Conservation (phyloP, 164 flowering plant genomes). For the Malania oleifera region DNA sequence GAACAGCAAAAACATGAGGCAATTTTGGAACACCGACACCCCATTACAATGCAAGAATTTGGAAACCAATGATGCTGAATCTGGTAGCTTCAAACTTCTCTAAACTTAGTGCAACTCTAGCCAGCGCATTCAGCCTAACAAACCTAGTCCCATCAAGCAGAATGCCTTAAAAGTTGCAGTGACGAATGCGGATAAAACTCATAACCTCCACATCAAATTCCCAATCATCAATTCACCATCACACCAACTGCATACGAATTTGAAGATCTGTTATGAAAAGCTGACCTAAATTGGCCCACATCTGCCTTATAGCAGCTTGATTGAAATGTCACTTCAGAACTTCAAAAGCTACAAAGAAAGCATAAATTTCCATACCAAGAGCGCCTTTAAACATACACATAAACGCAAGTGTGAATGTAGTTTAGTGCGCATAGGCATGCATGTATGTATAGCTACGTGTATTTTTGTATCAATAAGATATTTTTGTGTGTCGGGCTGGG, state of each 20-base stretch:
- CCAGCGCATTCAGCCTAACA: slow-evolving; percentile 2
- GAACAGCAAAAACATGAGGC: slow-evolving; percentile 41
- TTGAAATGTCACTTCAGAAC: neutral
- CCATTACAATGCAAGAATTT: slow-evolving; percentile 36
- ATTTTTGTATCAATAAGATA: neutral
- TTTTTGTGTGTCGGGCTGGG: no score
- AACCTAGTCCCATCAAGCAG: neutral
- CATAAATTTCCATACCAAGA: no score
- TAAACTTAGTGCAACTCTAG: neutral
- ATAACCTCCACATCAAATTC: neutral
- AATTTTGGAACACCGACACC: slow-evolving; percentile 55
- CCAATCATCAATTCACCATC: neutral
- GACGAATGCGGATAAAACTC: neutral
- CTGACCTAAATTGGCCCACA: neutral
- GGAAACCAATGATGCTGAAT: slow-evolving; percentile 5
- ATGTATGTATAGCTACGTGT: neutral
- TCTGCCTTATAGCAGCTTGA: no score
- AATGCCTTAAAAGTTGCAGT: neutral
- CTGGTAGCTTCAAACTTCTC: neutral
- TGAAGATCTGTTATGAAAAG: neutral
- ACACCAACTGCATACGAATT: neutral
- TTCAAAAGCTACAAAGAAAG: neutral
- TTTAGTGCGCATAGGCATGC: neutral
- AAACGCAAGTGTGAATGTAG: no score
- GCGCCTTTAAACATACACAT: no score